Evolutionary conservation across 2,329 filamentous ascomycete species (phyloP).

Genomic region (Graphilbum ipis-grandicollis): DNA sequence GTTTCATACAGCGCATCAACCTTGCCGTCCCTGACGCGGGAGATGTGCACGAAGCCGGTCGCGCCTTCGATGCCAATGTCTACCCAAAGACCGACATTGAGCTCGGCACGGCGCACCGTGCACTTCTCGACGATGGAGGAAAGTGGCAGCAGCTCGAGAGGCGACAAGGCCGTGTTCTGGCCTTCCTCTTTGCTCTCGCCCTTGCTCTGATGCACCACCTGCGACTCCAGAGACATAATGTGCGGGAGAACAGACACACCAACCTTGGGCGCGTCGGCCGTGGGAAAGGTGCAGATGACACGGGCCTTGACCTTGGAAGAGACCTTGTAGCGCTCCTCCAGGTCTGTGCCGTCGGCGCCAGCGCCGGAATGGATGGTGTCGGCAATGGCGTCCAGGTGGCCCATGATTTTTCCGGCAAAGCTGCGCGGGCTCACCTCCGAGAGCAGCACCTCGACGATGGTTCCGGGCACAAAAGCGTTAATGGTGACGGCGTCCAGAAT

Average conservation of each 20-base stretch:
- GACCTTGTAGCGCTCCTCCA: slow-evolving; percentile 64
- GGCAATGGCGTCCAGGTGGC: slow-evolving; percentile 75
- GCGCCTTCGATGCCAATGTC: slow-evolving; percentile 50
- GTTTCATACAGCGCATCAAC: slow-evolving; percentile 65
- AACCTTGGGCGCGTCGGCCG: slow-evolving; percentile 62
- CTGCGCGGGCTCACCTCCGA: slow-evolving; percentile 59
- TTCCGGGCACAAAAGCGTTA: slow-evolving; percentile 79
- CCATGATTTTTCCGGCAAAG: slow-evolving; percentile 81
- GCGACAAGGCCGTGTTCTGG: slow-evolving; percentile 20
- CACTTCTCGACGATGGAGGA: slow-evolving; percentile 65
- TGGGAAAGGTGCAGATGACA: slow-evolving; percentile 74
- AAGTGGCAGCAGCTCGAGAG: slow-evolving; percentile 44
- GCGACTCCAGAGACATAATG: slow-evolving; percentile 39
- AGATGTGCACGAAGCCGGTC: slow-evolving; percentile 88
- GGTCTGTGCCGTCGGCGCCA: slow-evolving; percentile 48
- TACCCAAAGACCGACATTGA: slow-evolving; percentile 66
- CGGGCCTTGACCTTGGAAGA: slow-evolving; percentile 74
- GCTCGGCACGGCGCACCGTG: slow-evolving; percentile 63
- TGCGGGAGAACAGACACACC: slow-evolving; percentile 84
- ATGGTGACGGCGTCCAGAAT: slow-evolving; percentile 70
- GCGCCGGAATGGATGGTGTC: slow-evolving; percentile 79
- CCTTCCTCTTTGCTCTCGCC: not conserved
- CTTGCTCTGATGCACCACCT: not conserved
- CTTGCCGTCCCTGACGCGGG: slow-evolving; percentile 75
- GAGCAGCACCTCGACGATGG: slow-evolving; percentile 71